Evolutionary conservation across 2,329 filamentous ascomycete species (phyloP), one percentile per base, ranked within the genome.

Genomic region (Fusarium abutilonis): DNA sequence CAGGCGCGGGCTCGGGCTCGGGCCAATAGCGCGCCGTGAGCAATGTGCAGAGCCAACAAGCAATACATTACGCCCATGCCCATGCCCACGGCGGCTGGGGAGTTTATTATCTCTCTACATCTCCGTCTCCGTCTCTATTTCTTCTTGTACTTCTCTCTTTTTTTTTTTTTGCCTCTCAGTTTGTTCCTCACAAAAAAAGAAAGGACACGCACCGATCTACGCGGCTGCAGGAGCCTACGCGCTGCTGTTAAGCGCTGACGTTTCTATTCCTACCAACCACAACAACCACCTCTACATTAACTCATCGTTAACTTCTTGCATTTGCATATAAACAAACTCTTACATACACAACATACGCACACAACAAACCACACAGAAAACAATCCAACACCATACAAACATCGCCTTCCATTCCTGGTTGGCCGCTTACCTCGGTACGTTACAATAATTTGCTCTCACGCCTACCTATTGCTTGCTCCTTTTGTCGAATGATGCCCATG

Each of bases 401-500:
- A 15, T 29, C 15, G 21, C 47, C 23, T 29, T 10, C 23, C 28
- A 26, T 31, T 26, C 19, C 21, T 53, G 48, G 40, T 28, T 38
- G 48, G 41, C 47, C 34, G 41, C 57, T 40, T 35, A 38, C 21
- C 29, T 55, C 15, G 56, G 68, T 69, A 67, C 41, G 66, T 65
- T 17, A 21, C 11, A n/a, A 17, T 35, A 11, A 36, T 44, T 51
- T 41, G 21, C 38, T 34, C 32, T 55, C 44, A 32, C 40, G 28
- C 57, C 47, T 47, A 31, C 42, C 17, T 36, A 36, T 32, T 42
- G 43, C 23, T 31, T 15, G 35, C 14, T 41, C 10, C 13, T 17
- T 21, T 19, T 50, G 62, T 74, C 72, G 67, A 71, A 80, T 83
- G 85, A 87, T 86, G 83, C 81, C 72, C 60, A 75, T 85, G 85